Evolutionary conservation across 2,329 filamentous ascomycete genomes (phyloP).

Genomic region (Cladosporium sp.): DNA sequence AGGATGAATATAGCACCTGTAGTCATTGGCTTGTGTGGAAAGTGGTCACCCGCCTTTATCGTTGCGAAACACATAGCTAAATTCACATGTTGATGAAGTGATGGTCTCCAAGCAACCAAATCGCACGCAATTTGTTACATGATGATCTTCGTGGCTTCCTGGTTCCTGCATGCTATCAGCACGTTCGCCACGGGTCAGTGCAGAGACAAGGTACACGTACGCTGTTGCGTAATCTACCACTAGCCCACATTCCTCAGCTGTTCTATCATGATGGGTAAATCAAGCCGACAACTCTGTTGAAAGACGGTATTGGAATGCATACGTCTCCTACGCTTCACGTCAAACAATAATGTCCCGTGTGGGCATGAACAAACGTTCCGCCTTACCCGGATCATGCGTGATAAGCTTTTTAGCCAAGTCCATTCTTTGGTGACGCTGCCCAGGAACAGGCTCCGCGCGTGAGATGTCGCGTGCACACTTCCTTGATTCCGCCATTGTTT

Average conservation of each 20-base stretch:
- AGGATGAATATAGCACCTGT: background rate
- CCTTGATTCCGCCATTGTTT: conserved; percentile 7
- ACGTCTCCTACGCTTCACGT: background rate
- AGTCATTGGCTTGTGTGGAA: background rate
- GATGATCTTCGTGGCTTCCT: background rate
- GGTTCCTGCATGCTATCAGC: background rate
- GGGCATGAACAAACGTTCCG: background rate
- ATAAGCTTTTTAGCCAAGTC: conserved; percentile 6
- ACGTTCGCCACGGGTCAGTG: background rate
- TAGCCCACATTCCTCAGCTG: background rate
- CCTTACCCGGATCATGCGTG: background rate
- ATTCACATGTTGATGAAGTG: background rate
- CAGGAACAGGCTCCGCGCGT: background rate
- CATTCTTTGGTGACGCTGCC: background rate
- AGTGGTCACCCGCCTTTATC: too few relatives aligned
- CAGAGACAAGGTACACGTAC: background rate
- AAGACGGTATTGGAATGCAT: background rate
- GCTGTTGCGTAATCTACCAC: background rate
- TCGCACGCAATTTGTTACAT: background rate
- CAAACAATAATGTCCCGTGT: background rate
- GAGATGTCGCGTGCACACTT: conserved; percentile 9
- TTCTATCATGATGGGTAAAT: background rate
- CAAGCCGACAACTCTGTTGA: background rate
- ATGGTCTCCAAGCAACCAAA: background rate
- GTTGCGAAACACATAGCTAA: too few relatives aligned